Conservation (phyloP, 2,329 filamentous ascomycete species). For the Aureobasidium sp. region DNA sequence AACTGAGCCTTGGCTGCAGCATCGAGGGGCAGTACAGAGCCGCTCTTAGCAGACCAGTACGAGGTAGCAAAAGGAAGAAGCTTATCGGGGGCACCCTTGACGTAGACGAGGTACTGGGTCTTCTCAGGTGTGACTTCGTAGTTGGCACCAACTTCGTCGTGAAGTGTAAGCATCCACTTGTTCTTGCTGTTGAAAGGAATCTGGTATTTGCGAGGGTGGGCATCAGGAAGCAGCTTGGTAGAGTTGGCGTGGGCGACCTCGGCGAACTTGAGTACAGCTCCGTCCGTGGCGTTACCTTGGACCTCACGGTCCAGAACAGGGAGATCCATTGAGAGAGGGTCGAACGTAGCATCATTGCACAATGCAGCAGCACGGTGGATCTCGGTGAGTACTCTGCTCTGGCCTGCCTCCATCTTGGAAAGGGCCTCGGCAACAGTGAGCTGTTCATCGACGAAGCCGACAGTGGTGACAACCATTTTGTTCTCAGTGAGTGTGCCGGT, state of each 20-base stretch:
- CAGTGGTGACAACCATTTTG: constrained; percentile 39
- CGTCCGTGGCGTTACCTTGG: constrained; percentile 41
- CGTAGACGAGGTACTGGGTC: constrained; percentile 22
- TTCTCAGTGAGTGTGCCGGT: constrained; percentile 41
- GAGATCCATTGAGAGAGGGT: constrained; percentile 32
- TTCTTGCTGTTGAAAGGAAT: constrained; percentile 48
- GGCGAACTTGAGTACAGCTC: constrained; percentile 37
- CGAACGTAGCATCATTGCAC: constrained; percentile 41
- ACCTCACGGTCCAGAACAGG: constrained; percentile 32
- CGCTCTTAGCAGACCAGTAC: constrained; percentile 24
- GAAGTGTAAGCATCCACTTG: constrained; percentile 43
- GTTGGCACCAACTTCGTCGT: constrained; percentile 14
- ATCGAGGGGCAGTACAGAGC: constrained; percentile 32
- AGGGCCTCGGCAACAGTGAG: constrained; percentile 20
- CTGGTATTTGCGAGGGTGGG: constrained; percentile 31
- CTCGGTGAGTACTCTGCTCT: constrained; percentile 18
- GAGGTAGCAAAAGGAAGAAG: constrained; percentile 23
- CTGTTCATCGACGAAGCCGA: constrained; percentile 33
- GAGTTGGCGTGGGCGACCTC: constrained; percentile 21
- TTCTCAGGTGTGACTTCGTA: constrained; percentile 14
- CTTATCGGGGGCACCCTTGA: constrained; percentile 24
- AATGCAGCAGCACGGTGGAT: constrained; percentile 30
- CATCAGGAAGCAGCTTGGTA: constrained; percentile 9
- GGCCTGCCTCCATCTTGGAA: constrained; percentile 24
- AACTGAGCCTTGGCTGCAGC: constrained; percentile 29